Evolutionary conservation across 441 rosid species (phyloP), one percentile per base, ranked within the genome.

Genomic region (Rhodomyrtus psidioides): DNA sequence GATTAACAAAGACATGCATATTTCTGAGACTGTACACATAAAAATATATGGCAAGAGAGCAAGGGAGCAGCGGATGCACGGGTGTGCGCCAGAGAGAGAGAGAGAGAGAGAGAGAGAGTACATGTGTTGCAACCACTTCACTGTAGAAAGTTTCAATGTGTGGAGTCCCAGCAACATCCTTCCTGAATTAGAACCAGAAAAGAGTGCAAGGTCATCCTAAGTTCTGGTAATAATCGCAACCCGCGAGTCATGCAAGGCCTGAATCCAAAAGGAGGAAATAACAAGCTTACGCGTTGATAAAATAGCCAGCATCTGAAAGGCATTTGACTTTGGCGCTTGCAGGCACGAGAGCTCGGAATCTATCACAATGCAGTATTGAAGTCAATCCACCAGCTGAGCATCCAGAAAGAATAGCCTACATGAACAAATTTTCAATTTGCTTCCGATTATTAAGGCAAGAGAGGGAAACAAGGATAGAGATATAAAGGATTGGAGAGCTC

Each of bases 311-410:
- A 85, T 85, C 87, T 28, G 84, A 84, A 26, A 85, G 1, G 75
- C 87, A 85, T 59, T 82, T 85, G 27, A 85, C 87, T 85, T 82
- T 82, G 21, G 60, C 62, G 6, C 21, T 49, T 12, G 84, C 0
- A 44, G 87, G 84, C 12, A 82, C 27, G 13, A 58, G 87, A 82
- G 81, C 27, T 46, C 81, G 84, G 84, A 85, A 85, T 6, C 81
- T 62, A 74, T 85, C 87, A 42, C 87, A 85, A 54, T 85, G 49
- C 79, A 85, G 42, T 58, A 85, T 85, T 14, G 87, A 49, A 34
- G 84, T 30, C 87, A 85, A 28, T 7, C 87, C 87, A 14, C 87
- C 87, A 28, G 87, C 87, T 49, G 87, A 85, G 53, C 87, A 85
- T 58, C 87, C 87, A 34, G 84, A 53, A n/a, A 85, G 53, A 27